Evolutionary conservation across 805 yeast genomes (phyloP).

Genomic region (Kluyveromyces dobzhanskii): DNA sequence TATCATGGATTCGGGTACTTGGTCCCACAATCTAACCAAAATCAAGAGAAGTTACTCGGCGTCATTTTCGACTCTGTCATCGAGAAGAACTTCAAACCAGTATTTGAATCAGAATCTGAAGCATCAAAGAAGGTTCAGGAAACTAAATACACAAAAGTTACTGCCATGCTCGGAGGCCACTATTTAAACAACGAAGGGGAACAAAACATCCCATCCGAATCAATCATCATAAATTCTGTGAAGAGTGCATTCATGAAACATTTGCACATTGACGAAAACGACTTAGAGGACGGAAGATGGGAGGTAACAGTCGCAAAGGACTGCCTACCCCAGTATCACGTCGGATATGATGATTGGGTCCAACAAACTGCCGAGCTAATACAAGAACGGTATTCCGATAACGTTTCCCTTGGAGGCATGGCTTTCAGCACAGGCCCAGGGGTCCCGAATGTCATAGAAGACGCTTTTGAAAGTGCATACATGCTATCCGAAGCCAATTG

Average conservation of each 20-base stretch:
- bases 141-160: slow-evolving; percentile 53
- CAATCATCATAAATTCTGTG: slow-evolving; percentile 22
- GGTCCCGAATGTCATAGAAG: slow-evolving; percentile 76
- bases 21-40: slow-evolving; percentile 48
- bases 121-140: no score
- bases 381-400: slow-evolving; percentile 30
- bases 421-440: slow-evolving; percentile 75
- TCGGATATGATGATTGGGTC: slow-evolving; percentile 51
- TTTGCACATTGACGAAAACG: slow-evolving; percentile 29
- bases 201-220: slow-evolving; percentile 12
- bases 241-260: slow-evolving; percentile 33
- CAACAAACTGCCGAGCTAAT: slow-evolving; percentile 29
- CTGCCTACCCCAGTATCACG: slow-evolving; percentile 74
- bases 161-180: slow-evolving; percentile 90
- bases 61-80: slow-evolving; percentile 86
- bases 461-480: slow-evolving; percentile 52
- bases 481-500: slow-evolving; percentile 5
- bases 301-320: slow-evolving; percentile 38
- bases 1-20: slow-evolving; percentile 79
- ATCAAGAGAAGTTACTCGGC: slow-evolving; percentile 61
- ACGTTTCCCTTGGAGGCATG: slow-evolving; percentile 67
- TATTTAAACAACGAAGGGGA: slow-evolving; percentile 31
- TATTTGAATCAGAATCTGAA: slow-evolving; percentile 16
- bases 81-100: slow-evolving; percentile 43
- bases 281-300: slow-evolving; percentile 23